Evolutionary conservation across 306 rosid species (phyloP).

Genomic region (Cucurbita ficifolia): DNA sequence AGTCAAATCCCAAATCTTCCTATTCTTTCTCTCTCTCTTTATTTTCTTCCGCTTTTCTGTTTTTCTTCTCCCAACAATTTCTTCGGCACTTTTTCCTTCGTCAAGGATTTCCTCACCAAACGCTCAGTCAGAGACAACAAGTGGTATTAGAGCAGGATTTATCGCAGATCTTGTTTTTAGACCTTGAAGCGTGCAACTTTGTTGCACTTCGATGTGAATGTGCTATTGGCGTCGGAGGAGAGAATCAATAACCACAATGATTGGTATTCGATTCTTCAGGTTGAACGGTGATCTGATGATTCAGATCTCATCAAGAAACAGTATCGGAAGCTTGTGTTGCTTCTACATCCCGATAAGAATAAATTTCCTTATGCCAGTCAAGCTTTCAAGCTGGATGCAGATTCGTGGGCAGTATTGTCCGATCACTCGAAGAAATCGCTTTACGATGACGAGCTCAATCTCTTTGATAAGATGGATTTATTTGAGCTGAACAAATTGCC

Average conservation of each 20-base stretch:
- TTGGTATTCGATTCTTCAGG: conserved; percentile 68
- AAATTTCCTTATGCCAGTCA: conserved; percentile 43
- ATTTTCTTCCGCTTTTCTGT: too few species aligned
- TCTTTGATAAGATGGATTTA: conserved; percentile 36
- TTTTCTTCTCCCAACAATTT: too few species aligned
- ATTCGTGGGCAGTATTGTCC: conserved; percentile 68
- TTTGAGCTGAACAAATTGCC: conserved; percentile 42
- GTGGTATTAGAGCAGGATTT: too few species aligned
- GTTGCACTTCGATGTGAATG: too few species aligned
- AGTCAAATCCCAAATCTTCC: too few species aligned
- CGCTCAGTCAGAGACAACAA: too few species aligned
- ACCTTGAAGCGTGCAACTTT: too few species aligned
- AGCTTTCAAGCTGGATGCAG: conserved; percentile 61
- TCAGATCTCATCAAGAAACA: conserved; percentile 38
- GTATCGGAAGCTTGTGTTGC: conserved; percentile 62
- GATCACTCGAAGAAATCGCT: conserved; percentile 38
- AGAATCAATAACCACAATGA: conserved; percentile 46
- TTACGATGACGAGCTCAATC: conserved; percentile 38
- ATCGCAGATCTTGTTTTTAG: too few species aligned
- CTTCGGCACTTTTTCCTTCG: too few species aligned
- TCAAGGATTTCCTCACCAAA: too few species aligned
- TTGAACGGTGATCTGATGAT: conserved; percentile 46
- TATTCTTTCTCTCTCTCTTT: too few species aligned
- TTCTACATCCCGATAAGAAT: conserved; percentile 82
- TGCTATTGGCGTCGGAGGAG: conserved; percentile 46